Base-by-base conservation (phyloP, 306 rosid genomes). In the Lotus japonicus region DNA sequence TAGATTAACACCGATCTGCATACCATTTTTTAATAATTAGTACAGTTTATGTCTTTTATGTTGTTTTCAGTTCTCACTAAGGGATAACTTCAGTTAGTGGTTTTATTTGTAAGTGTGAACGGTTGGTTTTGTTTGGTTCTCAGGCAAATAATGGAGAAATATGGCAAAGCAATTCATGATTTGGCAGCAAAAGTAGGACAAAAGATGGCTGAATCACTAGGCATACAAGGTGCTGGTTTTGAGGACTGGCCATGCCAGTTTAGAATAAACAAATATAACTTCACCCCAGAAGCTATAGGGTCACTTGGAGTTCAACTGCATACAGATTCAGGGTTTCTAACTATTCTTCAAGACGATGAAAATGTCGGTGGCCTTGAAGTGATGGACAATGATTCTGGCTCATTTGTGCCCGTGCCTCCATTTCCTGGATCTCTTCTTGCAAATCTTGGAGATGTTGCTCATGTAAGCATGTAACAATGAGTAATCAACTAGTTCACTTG, bases 301-400 rank as follows among this genome's bases (percentile, higher is more conserved):
- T 72, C 82, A 7, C 2, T 23, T 13, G 91, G 90, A 2, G 84
- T 83, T 9, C 83, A 77, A 16, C 5, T 81, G 0, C 96, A 89
- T 79, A 83, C 89, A 0, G 89, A 85, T 79, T 80, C 88, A 6
- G 75, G 86, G 2, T 83, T 85, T 55, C 8, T 85, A 11, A 87
- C 91, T 21, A 73, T 83, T 65, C 87, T 89, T 64, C 94, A 84
- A 73, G 95, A 87, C 1, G 91, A 87, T 68, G 91, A 89, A 51
- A 68, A 64, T 12, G 89, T 87, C 14, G 86, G 85, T 12, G 94
- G 96, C 0, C 89, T 85, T 28, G 77, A 89, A 82, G 79, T 83
- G 6, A 71, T 85, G 83, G 33, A 83, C 75, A 15, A 12, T 31
- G 7, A 31, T 19, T 73, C 69, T 62, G 84, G 77, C 5, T 71